These are phyloP conservation scores for Colletotrichum sp. DNA, from an alignment of 2,329 filamentous ascomycete species.

Conservation along the genomic window DNA sequence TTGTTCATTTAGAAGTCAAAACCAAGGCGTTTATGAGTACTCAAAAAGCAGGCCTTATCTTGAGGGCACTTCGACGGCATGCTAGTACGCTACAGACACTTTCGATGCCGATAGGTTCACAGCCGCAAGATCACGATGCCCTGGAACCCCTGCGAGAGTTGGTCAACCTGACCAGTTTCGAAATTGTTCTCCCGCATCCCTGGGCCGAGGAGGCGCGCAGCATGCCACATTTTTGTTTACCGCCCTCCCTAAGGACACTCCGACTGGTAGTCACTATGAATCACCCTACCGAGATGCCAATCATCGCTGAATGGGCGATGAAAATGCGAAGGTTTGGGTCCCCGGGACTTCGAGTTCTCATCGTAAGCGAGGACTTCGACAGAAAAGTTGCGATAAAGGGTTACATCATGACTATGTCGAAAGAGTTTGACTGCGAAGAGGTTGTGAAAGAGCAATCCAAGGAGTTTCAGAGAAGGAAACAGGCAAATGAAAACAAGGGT, in stretches of 20 bases:
- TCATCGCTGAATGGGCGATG: background rate
- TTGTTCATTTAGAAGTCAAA: background rate
- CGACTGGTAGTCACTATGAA: background rate
- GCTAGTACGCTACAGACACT: background rate
- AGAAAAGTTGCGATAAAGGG: background rate
- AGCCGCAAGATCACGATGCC: background rate
- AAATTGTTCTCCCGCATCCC: background rate
- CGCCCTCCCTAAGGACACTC: background rate
- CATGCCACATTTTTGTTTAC: background rate
- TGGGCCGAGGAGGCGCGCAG: background rate
- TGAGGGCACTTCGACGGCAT: background rate
- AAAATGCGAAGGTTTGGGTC: background rate
- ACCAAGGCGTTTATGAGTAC: background rate
- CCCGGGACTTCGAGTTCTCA: background rate
- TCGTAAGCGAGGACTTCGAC: background rate
- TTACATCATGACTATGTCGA: background rate
- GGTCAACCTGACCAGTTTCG: background rate
- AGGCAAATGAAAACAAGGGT: background rate
- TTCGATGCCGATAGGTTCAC: background rate
- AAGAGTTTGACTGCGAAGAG: background rate
- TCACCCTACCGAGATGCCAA: background rate
- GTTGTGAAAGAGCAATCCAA: background rate
- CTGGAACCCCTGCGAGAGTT: background rate
- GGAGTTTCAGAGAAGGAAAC: background rate
- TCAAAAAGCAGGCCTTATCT: background rate